Conservation (phyloP, 164 flowering plant species). For the Euptelea pleiosperma region DNA sequence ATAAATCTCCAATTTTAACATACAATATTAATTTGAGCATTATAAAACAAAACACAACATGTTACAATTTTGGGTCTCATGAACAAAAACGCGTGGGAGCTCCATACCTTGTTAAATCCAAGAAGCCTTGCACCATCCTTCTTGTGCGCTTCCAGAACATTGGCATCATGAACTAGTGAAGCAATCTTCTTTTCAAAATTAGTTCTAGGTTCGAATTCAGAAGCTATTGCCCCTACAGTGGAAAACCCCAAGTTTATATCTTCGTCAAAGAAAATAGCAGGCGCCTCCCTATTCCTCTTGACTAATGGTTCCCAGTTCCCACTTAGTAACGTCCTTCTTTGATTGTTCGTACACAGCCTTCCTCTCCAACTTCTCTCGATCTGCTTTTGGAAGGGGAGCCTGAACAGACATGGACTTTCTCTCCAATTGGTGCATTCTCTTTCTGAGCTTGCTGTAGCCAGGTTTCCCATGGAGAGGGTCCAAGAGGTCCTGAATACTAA, state of each 20-base stretch:
- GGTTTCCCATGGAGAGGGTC: constrained; percentile 60
- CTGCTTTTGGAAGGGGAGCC: constrained; percentile 69
- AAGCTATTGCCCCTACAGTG: constrained; percentile 87
- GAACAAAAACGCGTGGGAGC: neutral
- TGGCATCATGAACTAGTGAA: constrained; percentile 48
- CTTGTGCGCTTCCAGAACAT: constrained; percentile 65
- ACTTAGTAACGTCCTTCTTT: constrained; percentile 65
- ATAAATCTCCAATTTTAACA: too few species aligned
- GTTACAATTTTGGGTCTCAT: neutral
- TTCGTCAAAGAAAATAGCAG: constrained; percentile 63
- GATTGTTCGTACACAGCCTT: constrained; percentile 49
- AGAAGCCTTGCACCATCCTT: constrained; percentile 86
- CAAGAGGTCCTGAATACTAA: constrained; percentile 70
- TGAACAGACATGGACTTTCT: constrained; percentile 43
- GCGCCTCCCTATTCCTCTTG: constrained; percentile 78
- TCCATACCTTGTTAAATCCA: constrained; percentile 74
- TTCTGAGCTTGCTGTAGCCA: constrained; percentile 57
- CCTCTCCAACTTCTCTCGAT: constrained; percentile 62
- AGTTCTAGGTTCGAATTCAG: constrained; percentile 78
- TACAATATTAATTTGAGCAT: too few species aligned
- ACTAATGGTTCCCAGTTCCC: constrained; percentile 78
- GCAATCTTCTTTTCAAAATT: constrained; percentile 82
- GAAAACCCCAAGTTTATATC: constrained; percentile 51
- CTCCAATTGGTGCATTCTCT: constrained; percentile 47
- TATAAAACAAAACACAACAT: neutral